Conservation (phyloP, 2,329 filamentous ascomycete genomes). For the Fusarium anthophilum region DNA sequence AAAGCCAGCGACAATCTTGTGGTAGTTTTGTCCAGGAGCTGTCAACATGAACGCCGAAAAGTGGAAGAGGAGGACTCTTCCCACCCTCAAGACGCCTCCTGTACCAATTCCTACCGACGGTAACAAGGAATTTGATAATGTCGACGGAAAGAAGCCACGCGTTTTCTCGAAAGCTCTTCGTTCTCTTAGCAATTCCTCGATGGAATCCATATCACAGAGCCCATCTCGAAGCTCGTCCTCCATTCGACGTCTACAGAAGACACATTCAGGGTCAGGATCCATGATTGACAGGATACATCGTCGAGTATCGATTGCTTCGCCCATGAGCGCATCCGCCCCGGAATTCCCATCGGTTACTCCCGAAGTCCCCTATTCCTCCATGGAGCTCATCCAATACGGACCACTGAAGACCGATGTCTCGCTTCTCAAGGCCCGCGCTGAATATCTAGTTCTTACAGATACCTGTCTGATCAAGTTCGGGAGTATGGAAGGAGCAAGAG, state of each 20-base stretch:
- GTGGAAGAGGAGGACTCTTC: slow-evolving; percentile 49
- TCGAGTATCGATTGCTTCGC: slow-evolving; percentile 51
- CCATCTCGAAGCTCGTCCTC: slow-evolving; percentile 47
- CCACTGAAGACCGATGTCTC: slow-evolving; percentile 61
- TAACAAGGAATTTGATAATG: slow-evolving; percentile 34
- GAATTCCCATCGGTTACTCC: slow-evolving; percentile 43
- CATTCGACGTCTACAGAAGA: slow-evolving; percentile 50
- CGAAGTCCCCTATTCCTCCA: slow-evolving; percentile 48
- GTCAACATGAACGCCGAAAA: slow-evolving; percentile 46
- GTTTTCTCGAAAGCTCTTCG: slow-evolving; percentile 51
- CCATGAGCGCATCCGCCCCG: slow-evolving; percentile 43
- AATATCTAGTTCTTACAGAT: slow-evolving; percentile 63
- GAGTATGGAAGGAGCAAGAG: slow-evolving; percentile 56
- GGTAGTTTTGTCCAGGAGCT: not conserved
- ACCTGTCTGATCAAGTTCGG: slow-evolving; percentile 62
- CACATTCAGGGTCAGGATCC: slow-evolving; percentile 50
- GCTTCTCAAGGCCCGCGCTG: slow-evolving; percentile 58
- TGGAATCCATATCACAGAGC: slow-evolving; percentile 50
- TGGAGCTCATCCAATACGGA: slow-evolving; percentile 56
- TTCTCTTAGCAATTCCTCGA: slow-evolving; percentile 52
- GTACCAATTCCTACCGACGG: slow-evolving; percentile 32
- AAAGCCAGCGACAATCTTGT: slow-evolving; percentile 3
- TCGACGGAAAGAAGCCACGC: slow-evolving; percentile 49
- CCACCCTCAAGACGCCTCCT: slow-evolving; percentile 41
- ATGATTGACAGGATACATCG: slow-evolving; percentile 55